Conservation (phyloP, 176 grass and related monocot species). For the Microstegium vimineum region DNA sequence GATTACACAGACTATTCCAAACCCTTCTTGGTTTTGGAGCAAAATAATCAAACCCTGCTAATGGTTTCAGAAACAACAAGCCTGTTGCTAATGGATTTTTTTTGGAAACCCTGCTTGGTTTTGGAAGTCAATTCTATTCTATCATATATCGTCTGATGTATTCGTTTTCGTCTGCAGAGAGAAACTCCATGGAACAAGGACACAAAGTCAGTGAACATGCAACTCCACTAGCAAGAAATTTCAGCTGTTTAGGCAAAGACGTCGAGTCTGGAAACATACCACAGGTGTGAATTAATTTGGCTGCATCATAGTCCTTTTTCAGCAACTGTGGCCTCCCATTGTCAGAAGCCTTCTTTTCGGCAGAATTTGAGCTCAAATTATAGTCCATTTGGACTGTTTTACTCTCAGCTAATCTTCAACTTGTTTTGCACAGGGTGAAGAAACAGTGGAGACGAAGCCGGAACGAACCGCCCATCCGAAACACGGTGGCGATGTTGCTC, state of each 20-base stretch:
- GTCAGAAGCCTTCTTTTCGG: background rate
- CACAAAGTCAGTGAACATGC: slow-evolving; percentile 66
- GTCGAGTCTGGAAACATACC: slow-evolving; percentile 54
- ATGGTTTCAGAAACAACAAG: background rate
- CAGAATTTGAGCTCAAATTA: background rate
- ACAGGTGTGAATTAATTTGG: slow-evolving; percentile 34
- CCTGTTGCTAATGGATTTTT: background rate
- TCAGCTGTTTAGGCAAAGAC: slow-evolving; percentile 50
- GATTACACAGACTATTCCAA: background rate
- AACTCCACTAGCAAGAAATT: slow-evolving; percentile 78
- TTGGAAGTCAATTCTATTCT: background rate
- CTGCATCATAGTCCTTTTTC: background rate
- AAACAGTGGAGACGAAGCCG: slow-evolving; percentile 31
- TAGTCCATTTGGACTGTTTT: background rate
- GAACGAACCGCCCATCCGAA: slow-evolving; percentile 32
- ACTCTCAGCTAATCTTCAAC: background rate
- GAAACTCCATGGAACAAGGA: slow-evolving; percentile 65
- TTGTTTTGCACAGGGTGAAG: slow-evolving; percentile 40
- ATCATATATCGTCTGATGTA: slow-evolving; percentile 1
- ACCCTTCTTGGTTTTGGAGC: background rate
- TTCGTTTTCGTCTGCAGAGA: slow-evolving; percentile 51
- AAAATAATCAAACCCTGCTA: background rate
- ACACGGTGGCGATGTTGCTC: slow-evolving; percentile 32
- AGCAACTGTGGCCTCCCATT: background rate
- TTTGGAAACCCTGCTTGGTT: background rate